Base-by-base conservation (phyloP, 306 rosid species). In the Luffa acutangula region DNA sequence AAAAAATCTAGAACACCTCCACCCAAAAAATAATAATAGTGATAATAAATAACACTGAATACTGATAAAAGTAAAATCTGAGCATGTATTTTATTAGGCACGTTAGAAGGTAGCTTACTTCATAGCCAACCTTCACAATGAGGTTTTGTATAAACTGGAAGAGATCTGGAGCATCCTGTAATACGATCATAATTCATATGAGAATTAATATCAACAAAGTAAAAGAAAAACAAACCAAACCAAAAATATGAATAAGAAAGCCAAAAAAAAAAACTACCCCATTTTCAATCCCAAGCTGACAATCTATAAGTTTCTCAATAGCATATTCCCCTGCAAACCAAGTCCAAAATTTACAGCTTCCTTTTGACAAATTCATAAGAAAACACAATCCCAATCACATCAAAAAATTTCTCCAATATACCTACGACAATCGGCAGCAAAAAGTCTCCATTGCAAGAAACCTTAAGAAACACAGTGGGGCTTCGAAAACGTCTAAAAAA, bases 391-490 rank as follows among this genome's bases (percentile, higher is more conserved):
- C 20, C 48, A 21, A 37, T 14, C 20, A 79, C 42, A 13, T 76
- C 37, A 75, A 2, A 79, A 70, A 37, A 33, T 57, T 45, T 15
- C 20, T 79, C 76, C n/a, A 77, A 31, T 85, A 94, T 87, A 94
- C 99, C 99, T 79, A 91, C 99, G 85, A 91, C 91, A 85, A 96
- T 89, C 39, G 99, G 99, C 51, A 96, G 91, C 84, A 96, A 60
- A 85, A 90, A 93, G 82, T 93, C 97, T 53, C 92, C 99, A 76
- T 90, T 93, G 78, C 97, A 93, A 49, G 97, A 96, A 84, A 93
- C 85, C 92, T 92, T 96, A 69, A 96, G 97, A 82, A 96, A 96
- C 77, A 96, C 89, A 1, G 99, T 96, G 9, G 99, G 98, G 82
- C 81, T 86, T 86, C 87, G 93, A 78, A 96, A 96, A 42, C 90